Evolutionary conservation across 495 filamentous ascomycete genomes (phyloP), one percentile per base, ranked within the genome.

Genomic region (Letharia lupina): DNA sequence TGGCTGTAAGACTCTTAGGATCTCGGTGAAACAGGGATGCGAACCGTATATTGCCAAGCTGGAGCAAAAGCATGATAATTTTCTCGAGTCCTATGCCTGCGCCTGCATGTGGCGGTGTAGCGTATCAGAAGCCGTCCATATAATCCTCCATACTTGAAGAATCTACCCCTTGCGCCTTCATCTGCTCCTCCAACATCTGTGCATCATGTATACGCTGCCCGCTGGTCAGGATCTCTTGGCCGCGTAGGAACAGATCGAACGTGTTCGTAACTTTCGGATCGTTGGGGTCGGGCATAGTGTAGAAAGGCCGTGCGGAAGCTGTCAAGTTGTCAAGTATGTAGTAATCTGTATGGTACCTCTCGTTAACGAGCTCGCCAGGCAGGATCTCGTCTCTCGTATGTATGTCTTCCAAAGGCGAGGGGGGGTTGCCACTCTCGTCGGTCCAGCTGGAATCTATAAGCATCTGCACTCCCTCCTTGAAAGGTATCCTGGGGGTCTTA

Each of bases 251-350:
- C 71, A 96, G 93, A 75, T 97, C 92, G 68, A 96, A 97, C 0
- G 93, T 95, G 76, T 96, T 96, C 52, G 92, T 96, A 71, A 83
- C 81, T 4, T 80, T 80, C 11, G 83, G 77, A 69, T 96, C 86
- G 13, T 86, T 76, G 4, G 89, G 82, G 63, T 96, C 92, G 1
- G 90, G 89, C 83, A 96, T 93, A n/a, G 93, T 89, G 70, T 97
- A 96, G 77, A 96, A 97, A 4, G 93, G 93, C 45, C 93, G 84
- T 10, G 88, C 93, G 13, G 86, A 85, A 3, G 82, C 77, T 16
- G 93, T 93, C 75, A 96, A 96, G 71, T 96, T 96, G 83, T 97
- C 93, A 62, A 97, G 85, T 52, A 96, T 86, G 77, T 93, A 97
- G 79, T 93, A 97, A 72, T 97, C 93, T 20, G 91, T 93, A 50